phyloP scores from a whole-genome alignment of 805 yeast genomes.

The Sungouiozyma ichnusensis region DNA sequence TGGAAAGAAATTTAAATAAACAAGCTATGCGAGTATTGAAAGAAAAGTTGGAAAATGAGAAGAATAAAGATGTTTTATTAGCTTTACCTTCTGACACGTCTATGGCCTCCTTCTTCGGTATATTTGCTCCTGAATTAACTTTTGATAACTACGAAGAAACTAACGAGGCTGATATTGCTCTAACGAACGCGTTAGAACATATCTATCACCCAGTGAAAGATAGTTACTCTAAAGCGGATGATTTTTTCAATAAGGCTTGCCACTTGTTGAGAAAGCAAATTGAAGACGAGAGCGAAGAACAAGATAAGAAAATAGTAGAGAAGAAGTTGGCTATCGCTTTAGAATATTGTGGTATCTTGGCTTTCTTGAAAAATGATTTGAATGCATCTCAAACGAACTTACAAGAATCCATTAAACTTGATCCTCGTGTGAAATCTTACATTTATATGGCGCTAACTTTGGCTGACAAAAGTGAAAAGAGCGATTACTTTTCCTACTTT shows the following conservation, averaged over 20 bases:
- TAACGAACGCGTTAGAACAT: conserved; percentile 55
- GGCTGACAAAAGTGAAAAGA: conserved; percentile 66
- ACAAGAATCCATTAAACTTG: conserved; percentile 50
- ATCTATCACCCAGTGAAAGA: conserved; percentile 35
- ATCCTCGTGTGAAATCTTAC: conserved; percentile 74
- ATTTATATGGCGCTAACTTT: conserved; percentile 71
- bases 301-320: conserved; percentile 22
- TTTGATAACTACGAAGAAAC: conserved; percentile 41
- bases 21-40: conserved; percentile 67
- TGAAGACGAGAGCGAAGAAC: conserved; percentile 16
- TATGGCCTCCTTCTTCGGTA: conserved; percentile 75
- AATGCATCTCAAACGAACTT: conserved; percentile 53
- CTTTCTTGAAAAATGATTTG: conserved; percentile 69
- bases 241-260: conserved; percentile 45
- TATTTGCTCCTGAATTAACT: conserved; percentile 51
- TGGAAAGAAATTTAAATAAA: conserved; percentile 78
- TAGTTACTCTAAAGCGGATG: conserved; percentile 31
- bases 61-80: conserved; percentile 26
- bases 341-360: conserved; percentile 76
- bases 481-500: conserved; percentile 59
- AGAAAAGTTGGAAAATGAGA: conserved; percentile 29
- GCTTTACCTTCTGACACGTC: conserved; percentile 76
- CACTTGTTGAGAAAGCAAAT: neutral
- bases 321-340: conserved; percentile 55
- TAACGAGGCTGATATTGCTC: conserved; percentile 52